Evolutionary conservation across 306 rosid genomes (phyloP).

Genomic region (Senna tora): DNA sequence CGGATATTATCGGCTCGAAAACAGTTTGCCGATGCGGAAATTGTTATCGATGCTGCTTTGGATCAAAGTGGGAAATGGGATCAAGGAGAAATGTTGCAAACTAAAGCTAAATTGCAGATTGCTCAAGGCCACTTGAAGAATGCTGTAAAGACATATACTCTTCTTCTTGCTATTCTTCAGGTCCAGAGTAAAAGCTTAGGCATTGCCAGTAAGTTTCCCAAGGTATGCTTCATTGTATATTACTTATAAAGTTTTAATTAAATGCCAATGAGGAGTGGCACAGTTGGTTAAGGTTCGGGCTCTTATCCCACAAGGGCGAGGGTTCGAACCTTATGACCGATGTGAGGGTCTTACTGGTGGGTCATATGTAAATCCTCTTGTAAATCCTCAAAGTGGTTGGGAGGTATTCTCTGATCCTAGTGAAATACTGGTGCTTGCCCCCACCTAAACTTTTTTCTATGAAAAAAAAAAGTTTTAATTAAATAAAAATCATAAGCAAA

Average conservation of each 20-base stretch:
- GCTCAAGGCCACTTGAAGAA: slow-evolving; percentile 77
- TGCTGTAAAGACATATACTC: slow-evolving; percentile 71
- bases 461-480: no score
- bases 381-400: no score
- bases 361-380: no score
- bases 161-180: slow-evolving; percentile 84
- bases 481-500: background rate
- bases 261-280: no score
- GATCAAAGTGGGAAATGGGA: slow-evolving; percentile 93
- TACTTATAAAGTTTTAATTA: no score
- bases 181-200: slow-evolving; percentile 64
- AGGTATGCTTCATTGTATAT: slow-evolving; percentile 48
- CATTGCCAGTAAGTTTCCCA: slow-evolving; percentile 54
- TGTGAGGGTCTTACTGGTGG: no score
- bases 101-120: slow-evolving; percentile 82
- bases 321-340: no score
- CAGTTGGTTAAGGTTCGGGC: no score
- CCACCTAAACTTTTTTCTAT: no score
- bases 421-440: no score
- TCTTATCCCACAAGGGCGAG: no score
- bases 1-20: slow-evolving; percentile 84
- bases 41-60: slow-evolving; percentile 76
- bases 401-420: no score
- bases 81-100: slow-evolving; percentile 80
- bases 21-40: slow-evolving; percentile 73